Evolutionary conservation across 2,329 filamentous ascomycete species (phyloP).

Genomic region (Stenocarpella maydis): DNA sequence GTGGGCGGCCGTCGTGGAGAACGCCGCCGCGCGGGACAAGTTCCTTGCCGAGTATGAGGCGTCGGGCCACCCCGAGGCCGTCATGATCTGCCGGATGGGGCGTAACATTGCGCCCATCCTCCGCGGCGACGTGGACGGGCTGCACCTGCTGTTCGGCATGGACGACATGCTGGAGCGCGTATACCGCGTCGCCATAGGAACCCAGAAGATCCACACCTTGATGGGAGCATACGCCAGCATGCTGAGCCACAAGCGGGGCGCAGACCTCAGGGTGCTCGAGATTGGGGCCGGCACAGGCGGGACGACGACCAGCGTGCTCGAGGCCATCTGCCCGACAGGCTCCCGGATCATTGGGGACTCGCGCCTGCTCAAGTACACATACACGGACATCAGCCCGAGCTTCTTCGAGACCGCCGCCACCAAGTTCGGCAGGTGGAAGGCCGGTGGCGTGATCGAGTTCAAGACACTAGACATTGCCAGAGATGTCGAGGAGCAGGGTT

Average conservation of each 20-base stretch:
- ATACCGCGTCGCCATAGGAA: slow-evolving; percentile 30
- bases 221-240: slow-evolving; percentile 25
- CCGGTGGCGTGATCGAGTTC: slow-evolving; percentile 41
- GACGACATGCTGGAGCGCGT: slow-evolving; percentile 31
- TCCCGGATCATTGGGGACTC: slow-evolving; percentile 24
- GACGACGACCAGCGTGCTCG: slow-evolving; percentile 25
- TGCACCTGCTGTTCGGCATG: slow-evolving; percentile 31
- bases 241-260: slow-evolving; percentile 32
- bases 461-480: slow-evolving; percentile 43
- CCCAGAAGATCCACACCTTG: slow-evolving; percentile 32
- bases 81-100: slow-evolving; percentile 28
- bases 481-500: slow-evolving; percentile 44
- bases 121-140: slow-evolving; percentile 29
- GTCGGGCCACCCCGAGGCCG: slow-evolving; percentile 29
- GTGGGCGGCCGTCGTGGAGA: slow-evolving; percentile 16
- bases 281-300: slow-evolving; percentile 33
- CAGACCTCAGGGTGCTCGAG: slow-evolving; percentile 34
- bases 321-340: slow-evolving; percentile 30
- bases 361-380: slow-evolving; percentile 35
- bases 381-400: slow-evolving; percentile 31
- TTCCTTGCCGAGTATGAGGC: slow-evolving; percentile 31
- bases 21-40: slow-evolving; percentile 16
- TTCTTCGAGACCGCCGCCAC: slow-evolving; percentile 40
- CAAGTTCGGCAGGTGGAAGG: slow-evolving; percentile 41
- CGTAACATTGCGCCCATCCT: slow-evolving; percentile 28